Evolutionary conservation across 2,329 filamentous ascomycete species (phyloP).

Genomic region (Zasmidium citrigriseum): DNA sequence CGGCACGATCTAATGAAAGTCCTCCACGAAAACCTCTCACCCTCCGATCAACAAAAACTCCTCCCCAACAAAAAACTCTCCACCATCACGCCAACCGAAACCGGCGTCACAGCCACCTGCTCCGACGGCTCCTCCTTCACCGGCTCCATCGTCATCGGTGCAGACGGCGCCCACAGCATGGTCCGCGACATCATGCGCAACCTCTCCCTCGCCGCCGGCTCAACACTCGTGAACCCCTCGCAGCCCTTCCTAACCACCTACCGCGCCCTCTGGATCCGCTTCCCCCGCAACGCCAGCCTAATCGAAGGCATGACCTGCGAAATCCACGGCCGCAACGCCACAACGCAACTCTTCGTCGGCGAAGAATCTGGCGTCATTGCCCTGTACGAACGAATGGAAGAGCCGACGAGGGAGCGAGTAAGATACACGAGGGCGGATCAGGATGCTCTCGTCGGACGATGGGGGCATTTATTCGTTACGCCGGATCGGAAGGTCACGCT

Average conservation of each 20-base stretch:
- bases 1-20: conserved; percentile 5
- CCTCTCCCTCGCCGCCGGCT: not conserved
- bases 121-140: not conserved
- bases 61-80: conserved; percentile 3
- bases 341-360: not conserved
- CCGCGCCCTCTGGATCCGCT: not conserved
- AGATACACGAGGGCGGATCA: not conserved
- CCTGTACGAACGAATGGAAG: not conserved
- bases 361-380: not conserved
- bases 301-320: not conserved
- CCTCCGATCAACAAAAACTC: not conserved
- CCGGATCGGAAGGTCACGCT: not conserved
- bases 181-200: conserved; percentile 30
- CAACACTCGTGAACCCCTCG: not conserved
- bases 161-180: not conserved
- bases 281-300: not conserved
- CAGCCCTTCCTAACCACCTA: not conserved
- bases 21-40: not conserved
- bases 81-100: not conserved
- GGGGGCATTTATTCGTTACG: not conserved
- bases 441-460: not conserved
- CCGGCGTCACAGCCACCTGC: not conserved
- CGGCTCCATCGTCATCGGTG: not conserved
- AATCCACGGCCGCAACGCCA: not conserved
- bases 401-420: not conserved